Base-by-base conservation (phyloP, 192 early-diverging fungal genomes). In the Coemansia sp. region DNA sequence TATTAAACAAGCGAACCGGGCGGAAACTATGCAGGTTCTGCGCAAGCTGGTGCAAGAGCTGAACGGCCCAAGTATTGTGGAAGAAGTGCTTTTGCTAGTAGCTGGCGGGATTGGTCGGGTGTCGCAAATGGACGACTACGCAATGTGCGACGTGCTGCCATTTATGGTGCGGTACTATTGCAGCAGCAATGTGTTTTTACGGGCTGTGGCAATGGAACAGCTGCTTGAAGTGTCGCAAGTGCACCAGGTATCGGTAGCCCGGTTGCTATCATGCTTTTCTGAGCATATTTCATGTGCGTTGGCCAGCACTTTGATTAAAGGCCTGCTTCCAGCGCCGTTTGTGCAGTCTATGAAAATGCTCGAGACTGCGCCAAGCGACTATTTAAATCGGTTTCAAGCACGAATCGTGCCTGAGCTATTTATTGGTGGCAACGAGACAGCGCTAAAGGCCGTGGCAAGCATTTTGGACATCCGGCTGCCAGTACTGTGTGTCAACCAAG, bases 141-240 rank as follows among this genome's bases (percentile, higher is more conserved):
- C 71, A 7, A 68, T 82, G 56, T 54, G 65, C 48, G 21, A 36
- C 4, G 67, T 64, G 14, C 54, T 72, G 47, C 46, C 66, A 6
- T 77, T 70, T 50, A 52, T 82, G 26, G 50, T 82, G 0, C 51
- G 40, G 0, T 74, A 74, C 59, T 82, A 71, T 46, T 77, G 74
- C 58, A 26, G 56, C 10, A 48, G 59, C 37, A 82, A 82, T 46
- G 31, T 82, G 7, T 82, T 82, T 37, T 59, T 82, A 19, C 73
- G 68, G 2, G 74, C 79, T 2, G 79, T 82, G 60, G 79, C 79
- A 4, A 76, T 76, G 73, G 79, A 82, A 40, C 79, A 82, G 60
- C 48, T 82, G 38, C 40, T 82, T 40, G 25, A 23, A 2, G 55
- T 82, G 8, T 46, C 79, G 11, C 62, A 73, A 19, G 59, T 52